phyloP scores from a whole-genome alignment of 2,329 filamentous ascomycete genomes.

The Seiridium unicorne region DNA sequence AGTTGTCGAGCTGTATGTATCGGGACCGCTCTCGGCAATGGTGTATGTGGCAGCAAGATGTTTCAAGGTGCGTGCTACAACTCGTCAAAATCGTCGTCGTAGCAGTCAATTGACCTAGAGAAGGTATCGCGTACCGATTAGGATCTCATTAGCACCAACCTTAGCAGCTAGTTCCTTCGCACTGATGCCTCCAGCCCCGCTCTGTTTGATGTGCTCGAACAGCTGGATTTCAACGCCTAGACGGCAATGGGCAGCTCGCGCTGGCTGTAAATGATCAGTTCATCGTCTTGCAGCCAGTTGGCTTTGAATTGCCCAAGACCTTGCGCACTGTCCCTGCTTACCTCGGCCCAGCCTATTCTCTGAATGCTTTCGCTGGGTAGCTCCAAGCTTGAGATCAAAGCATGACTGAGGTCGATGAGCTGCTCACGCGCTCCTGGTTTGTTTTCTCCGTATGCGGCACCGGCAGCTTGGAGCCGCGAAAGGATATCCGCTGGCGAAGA shows the following conservation, averaged over 20 bases:
- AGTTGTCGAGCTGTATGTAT: constrained; percentile 24
- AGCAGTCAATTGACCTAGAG: too few species aligned
- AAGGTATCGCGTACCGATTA: constrained; percentile 13
- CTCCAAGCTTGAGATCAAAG: constrained; percentile 31
- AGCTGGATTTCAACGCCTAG: constrained; percentile 32
- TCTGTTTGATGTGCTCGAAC: constrained; percentile 29
- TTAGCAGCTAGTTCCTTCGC: constrained; percentile 24
- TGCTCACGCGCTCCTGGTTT: constrained; percentile 32
- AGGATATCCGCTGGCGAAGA: constrained; percentile 7
- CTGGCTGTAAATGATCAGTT: constrained; percentile 21
- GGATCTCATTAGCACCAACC: constrained; percentile 22
- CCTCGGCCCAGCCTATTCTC: constrained; percentile 34
- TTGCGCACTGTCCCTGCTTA: too few species aligned
- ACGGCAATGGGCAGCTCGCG: constrained; percentile 32
- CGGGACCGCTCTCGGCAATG: constrained; percentile 19
- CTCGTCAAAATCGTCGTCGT: too few species aligned
- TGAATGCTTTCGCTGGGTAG: constrained; percentile 35
- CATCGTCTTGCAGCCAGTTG: too few species aligned
- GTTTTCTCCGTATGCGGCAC: constrained; percentile 28
- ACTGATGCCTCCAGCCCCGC: constrained; percentile 21
- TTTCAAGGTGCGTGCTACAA: constrained; percentile 24
- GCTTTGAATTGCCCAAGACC: too few species aligned
- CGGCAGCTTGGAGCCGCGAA: constrained; percentile 18
- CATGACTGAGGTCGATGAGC: constrained; percentile 32
- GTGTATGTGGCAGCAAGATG: constrained; percentile 37